Base-by-base conservation (phyloP, 2,329 filamentous ascomycete genomes). In the Diaporthe nobilis region DNA sequence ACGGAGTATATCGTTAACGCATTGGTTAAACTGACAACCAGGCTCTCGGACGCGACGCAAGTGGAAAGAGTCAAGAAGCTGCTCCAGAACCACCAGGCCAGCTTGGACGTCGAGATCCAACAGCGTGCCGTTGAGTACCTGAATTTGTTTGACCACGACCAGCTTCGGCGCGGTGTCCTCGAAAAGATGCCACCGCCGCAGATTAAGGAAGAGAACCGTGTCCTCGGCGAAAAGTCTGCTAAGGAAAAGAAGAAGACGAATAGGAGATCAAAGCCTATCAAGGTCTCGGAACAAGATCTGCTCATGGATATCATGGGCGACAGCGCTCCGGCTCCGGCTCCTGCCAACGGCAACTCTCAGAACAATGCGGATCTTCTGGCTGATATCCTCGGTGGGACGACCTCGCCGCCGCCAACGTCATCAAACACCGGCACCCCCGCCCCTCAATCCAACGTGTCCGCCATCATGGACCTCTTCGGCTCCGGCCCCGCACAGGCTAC, bases 171-270 rank as follows among this genome's bases (percentile, higher is more conserved):
- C 76, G 97, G 97, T 75, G 97, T 99, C 3, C 87, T 99, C 15
- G 97, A 99, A 85, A 97, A 97, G 84, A 99, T 99, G 97, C 97
- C 97, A 10, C 92, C 97, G 2, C 97, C 97, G 12, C 96, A 98
- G 84, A 98, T 99, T 81, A 95, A 96, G 79, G 97, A 99, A 83
- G 95, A 98, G 83, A 96, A 97, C 73, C 90, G 96, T 76, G 96
- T 98, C 4, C 88, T 99, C 25, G 96, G 96, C 58, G 94, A 96
- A 81, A 93, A 95, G 9, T 77, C 83, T 44, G 84, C 84, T 76
- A 92, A 92, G 83, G 91, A 93, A 80, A 88, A 91, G 83, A 92
- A 93, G 81, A 87, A 91, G 67, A 89, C 91, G 76, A 95, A 94
- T 82, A 92, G 95, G 80, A 94, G 93, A 83, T 92, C 93, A 75